Base-by-base conservation (phyloP, 2,329 filamentous ascomycete species). In the Fusarium kyushuense region DNA sequence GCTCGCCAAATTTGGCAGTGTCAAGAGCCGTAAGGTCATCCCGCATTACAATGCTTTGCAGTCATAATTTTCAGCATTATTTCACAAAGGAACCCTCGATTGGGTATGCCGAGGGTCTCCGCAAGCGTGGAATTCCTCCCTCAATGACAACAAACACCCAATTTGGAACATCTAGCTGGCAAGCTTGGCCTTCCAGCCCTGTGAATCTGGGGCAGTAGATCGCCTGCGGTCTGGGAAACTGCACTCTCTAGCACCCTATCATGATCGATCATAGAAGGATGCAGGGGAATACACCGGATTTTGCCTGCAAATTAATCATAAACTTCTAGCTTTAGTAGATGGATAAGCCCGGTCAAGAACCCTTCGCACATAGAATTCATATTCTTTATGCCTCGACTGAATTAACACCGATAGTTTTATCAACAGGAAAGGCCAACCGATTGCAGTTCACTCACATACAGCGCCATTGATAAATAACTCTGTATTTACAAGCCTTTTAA, bases 1-100 rank as follows among this genome's bases (percentile, higher is more conserved):
- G 59, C 58, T 54, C 58, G 58, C 72, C 62, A 72, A 60, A 74
- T 71, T 69, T 49, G 72, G 72, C 52, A 72, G 51, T 35, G 52
- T 49, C 41, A 65, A 57, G 65, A 64, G 11, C 33, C 30, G 29
- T 42, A 43, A 51, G 42, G 33, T 33, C 49, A 57, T 46, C 38
- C 48, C 40, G 38, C 55, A 58, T 55, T 53, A 42, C 36, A 49
- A 35, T 25, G 35, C 54, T 58, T 65, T 54, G 41, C 46, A 38
- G 30, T 56, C 36, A 32, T 53, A 48, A 35, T 42, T 58, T 63
- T 21, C 32, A 47, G 43, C 43, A 45, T 40, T 35, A 64, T 64
- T 25, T 51, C 35, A 63, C 16, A 32, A 38, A 40, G 40, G 33
- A 35, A 41, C 51, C 17, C 59, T 64, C 27, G n/a, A 49, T 58